phyloP scores from a whole-genome alignment of 805 yeast species.

The Schwanniomyces sp. region DNA sequence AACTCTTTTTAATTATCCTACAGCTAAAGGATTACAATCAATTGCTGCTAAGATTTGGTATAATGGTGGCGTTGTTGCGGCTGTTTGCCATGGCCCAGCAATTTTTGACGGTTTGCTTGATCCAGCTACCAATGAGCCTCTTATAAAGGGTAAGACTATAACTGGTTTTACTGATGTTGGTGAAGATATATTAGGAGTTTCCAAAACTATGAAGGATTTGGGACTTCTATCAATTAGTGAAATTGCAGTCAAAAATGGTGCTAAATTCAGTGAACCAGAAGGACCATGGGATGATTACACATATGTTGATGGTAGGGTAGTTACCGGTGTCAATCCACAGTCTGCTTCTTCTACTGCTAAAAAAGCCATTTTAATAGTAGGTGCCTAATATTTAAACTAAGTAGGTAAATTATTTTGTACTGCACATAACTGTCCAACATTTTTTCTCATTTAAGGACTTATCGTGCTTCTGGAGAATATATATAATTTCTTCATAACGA shows the following conservation, averaged over 20 bases:
- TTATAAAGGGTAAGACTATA: constrained; percentile 52
- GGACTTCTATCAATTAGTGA: constrained; percentile 37
- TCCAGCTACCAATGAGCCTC: constrained; percentile 36
- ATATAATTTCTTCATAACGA: not conserved
- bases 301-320: constrained; percentile 55
- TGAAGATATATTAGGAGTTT: constrained; percentile 34
- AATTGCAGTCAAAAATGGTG: constrained; percentile 40
- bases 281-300: constrained; percentile 54
- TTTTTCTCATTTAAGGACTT: not conserved
- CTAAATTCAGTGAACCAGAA: constrained; percentile 44
- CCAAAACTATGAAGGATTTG: constrained; percentile 16
- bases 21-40: constrained; percentile 44
- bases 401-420: not conserved
- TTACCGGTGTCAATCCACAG: constrained; percentile 69
- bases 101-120: constrained; percentile 52
- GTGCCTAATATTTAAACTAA: not conserved
- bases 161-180: constrained; percentile 65
- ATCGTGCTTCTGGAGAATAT: not conserved
- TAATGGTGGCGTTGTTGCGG: constrained; percentile 56
- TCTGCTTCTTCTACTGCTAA: constrained; percentile 52
- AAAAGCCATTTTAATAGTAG: constrained; percentile 24
- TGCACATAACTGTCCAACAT: not conserved
- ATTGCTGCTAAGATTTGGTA: constrained; percentile 48
- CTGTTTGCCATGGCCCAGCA: constrained; percentile 72
- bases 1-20: constrained; percentile 56